Base-by-base conservation (phyloP, 1,284 basidiomycete genomes). In the Coniophora puteana region DNA sequence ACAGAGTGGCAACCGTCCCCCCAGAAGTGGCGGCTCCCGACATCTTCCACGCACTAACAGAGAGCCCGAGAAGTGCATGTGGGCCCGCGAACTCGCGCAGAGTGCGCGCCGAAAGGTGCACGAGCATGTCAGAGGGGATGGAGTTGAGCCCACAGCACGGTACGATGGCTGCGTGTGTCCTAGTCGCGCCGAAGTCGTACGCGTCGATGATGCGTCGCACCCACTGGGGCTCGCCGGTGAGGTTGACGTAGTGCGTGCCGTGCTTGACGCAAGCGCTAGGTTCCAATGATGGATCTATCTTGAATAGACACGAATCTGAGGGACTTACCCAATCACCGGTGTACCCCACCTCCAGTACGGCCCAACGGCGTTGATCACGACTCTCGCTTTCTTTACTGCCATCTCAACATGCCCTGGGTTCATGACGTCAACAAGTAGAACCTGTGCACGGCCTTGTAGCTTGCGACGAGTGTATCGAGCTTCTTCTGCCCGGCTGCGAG, bases 201-300 rank as follows among this genome's bases (percentile, higher is more conserved):
- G 26, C n/a, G n/a, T 10, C 26, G 25, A 85, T 71, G 43, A 83
- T 71, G 23, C 72, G 64, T 32, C 53, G 62, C 25, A 81, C 64
- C 69, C 74, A 82, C 24, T 62, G 62, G 0, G 65, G 57, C 61
- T 86, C 84, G 25, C 78, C 74, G 3, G 69, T 67, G 16, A 84
- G 65, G 59, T 87, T 83, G 24, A 85, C 71, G 53, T 87, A 86
- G 57, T 82, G 78, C 39, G 66, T 70, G 2, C 76, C 74, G 28
- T 70, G 61, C 38, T 62, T 51, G n/a, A 62, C 62, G 18, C 60
- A 62, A 6, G 60, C 58, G n/a, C 10, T 27, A n/a, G n/a, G n/a
- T n/a, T n/a, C n/a, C n/a, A n/a, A n/a, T n/a, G n/a, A n/a, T n/a
- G n/a, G n/a, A n/a, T 27, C 21, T 36, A 6, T 10, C 12, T 12